Evolutionary conservation across 78 protist genomes (phyloP).

Genomic region (Dictyostelium purpureum): DNA sequence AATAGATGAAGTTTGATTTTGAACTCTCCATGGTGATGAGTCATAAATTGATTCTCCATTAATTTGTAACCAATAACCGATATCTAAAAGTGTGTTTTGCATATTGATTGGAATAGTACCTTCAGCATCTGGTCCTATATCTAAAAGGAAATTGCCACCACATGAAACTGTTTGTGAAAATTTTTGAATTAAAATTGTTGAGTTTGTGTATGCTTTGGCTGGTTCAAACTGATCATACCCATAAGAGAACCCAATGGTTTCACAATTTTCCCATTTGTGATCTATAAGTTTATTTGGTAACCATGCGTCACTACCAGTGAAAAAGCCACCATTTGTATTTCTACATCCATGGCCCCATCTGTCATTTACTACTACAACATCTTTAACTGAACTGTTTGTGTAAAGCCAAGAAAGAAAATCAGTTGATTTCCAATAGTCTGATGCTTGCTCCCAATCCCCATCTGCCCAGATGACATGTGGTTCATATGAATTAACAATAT

Average conservation of each 20-base stretch:
- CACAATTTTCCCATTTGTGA: constrained; percentile 78
- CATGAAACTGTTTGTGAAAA: constrained; percentile 28
- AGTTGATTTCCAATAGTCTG: constrained; percentile 55
- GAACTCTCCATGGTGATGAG: constrained; percentile 54
- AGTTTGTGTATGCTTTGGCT: not conserved
- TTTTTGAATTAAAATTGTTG: constrained; percentile 15
- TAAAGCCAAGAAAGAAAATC: constrained; percentile 77
- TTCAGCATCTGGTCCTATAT: constrained; percentile 76
- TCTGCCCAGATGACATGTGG: constrained; percentile 81
- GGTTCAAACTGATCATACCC: constrained; percentile 65
- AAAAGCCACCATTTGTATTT: constrained; percentile 64
- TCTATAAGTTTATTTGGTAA: constrained; percentile 8
- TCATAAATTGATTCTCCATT: constrained; percentile 76
- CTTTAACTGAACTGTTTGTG: constrained; percentile 37
- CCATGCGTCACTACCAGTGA: constrained; percentile 23
- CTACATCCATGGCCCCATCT: constrained; percentile 62
- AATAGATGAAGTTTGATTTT: constrained; percentile 27
- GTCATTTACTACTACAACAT: constrained; percentile 69
- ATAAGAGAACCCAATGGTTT: constrained; percentile 40
- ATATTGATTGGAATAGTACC: constrained; percentile 52
- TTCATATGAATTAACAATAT: constrained; percentile 49
- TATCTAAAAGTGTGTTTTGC: constrained; percentile 18
- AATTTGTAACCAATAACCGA: constrained; percentile 58
- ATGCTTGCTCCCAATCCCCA: constrained; percentile 72
- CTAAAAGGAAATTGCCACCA: constrained; percentile 66